phyloP scores from a whole-genome alignment of 805 yeast species.

The Millerozyma miso region DNA sequence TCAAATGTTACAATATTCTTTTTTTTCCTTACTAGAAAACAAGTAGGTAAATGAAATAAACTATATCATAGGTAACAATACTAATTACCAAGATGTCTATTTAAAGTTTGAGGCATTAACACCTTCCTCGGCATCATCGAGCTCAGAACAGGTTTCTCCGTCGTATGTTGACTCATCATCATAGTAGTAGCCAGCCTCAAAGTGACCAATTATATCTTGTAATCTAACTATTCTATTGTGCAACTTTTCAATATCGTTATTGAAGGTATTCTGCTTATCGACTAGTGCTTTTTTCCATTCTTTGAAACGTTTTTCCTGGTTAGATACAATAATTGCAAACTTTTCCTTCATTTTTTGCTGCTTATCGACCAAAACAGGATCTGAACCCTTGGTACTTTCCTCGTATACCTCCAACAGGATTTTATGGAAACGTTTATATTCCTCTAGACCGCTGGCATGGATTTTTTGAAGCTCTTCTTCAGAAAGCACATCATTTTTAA shows the following conservation, averaged over 20 bases:
- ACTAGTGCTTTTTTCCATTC: slow-evolving; percentile 58
- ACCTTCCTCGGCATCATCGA: neutral
- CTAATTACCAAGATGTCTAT: neutral
- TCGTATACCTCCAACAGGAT: slow-evolving; percentile 36
- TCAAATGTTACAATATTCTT: neutral
- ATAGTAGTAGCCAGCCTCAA: slow-evolving; percentile 5
- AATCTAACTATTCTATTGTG: slow-evolving; percentile 34
- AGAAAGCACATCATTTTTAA: slow-evolving; percentile 15
- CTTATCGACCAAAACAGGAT: slow-evolving; percentile 43
- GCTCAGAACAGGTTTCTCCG: neutral
- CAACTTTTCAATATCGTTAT: slow-evolving; percentile 47
- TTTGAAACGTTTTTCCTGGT: slow-evolving; percentile 55
- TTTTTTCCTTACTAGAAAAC: too few species aligned
- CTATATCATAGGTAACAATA: neutral
- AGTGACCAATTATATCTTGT: slow-evolving; percentile 21
- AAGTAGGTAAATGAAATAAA: neutral
- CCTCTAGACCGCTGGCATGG: slow-evolving; percentile 24
- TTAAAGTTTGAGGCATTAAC: neutral
- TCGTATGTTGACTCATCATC: slow-evolving; percentile 2
- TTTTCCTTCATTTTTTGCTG: slow-evolving; percentile 41
- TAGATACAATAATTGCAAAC: slow-evolving; percentile 38
- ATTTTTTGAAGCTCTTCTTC: neutral
- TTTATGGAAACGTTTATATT: slow-evolving; percentile 35
- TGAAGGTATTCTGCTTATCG: slow-evolving; percentile 52
- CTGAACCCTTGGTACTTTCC: slow-evolving; percentile 34